phyloP scores from a whole-genome alignment of 164 flowering plant species.

The Stephania cephalantha region DNA sequence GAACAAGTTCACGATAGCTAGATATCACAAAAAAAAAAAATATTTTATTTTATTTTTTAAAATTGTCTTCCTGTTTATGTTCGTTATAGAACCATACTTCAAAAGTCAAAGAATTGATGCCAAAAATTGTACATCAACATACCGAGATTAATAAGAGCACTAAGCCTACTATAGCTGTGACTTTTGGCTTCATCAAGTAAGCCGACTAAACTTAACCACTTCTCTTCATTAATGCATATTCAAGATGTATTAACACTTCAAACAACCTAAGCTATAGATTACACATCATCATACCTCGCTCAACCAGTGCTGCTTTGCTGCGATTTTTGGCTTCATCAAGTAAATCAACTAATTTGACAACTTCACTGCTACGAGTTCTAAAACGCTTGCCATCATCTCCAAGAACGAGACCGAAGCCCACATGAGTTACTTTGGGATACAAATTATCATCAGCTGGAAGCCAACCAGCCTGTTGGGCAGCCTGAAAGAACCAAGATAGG shows the following conservation, averaged over 20 bases:
- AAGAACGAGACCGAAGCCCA: conserved; percentile 95
- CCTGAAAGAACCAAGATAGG: conserved; percentile 38
- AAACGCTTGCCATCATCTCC: conserved; percentile 97
- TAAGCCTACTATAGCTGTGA: conserved; percentile 50
- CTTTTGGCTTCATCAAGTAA: conserved; percentile 93
- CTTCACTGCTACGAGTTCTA: conserved; percentile 74
- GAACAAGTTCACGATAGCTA: no score
- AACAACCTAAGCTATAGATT: background rate
- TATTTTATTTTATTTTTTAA: background rate
- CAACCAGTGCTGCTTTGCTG: conserved; percentile 62
- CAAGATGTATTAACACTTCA: no score
- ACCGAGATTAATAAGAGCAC: conserved; percentile 62
- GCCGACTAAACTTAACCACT: conserved; percentile 78
- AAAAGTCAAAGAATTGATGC: background rate
- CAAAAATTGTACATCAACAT: conserved; percentile 8
- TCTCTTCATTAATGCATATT: conserved; percentile 27
- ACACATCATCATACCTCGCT: conserved; percentile 47
- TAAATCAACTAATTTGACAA: conserved; percentile 82
- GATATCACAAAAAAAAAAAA: background rate
- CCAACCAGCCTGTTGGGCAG: conserved; percentile 88
- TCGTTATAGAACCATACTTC: background rate
- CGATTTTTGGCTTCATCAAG: conserved; percentile 94
- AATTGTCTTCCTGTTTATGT: background rate
- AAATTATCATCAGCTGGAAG: conserved; percentile 46
- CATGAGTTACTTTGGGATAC: conserved; percentile 77